Percentiles rank a stretch among this genome's conserved stretches.
phyloP scores from a whole-genome alignment of 768 basidiomycete species.

The Russula earlei region DNA sequence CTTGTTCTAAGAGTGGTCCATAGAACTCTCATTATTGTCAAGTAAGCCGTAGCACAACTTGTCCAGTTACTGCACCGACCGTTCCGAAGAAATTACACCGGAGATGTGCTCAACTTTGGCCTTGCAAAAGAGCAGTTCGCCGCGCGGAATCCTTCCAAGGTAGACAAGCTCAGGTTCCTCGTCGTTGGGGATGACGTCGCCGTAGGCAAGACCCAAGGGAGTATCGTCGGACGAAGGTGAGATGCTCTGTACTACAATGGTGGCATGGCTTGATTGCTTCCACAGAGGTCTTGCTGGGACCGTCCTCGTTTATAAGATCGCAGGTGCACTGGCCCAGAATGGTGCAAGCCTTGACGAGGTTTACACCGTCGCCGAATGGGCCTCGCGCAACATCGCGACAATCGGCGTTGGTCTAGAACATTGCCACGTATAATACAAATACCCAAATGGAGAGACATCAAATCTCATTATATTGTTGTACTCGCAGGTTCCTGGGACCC shows the following conservation, averaged over 20 bases:
- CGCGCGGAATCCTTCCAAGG: slow-evolving; percentile 55
- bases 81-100: slow-evolving; percentile 72
- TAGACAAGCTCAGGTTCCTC: slow-evolving; percentile 61
- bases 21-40: slow-evolving; percentile 77
- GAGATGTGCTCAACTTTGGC: slow-evolving; percentile 87
- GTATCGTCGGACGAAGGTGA: slow-evolving; percentile 75
- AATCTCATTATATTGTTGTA: background rate
- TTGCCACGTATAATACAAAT: slow-evolving; percentile 50
- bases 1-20: background rate
- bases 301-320: slow-evolving; percentile 82
- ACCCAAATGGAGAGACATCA: background rate
- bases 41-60: slow-evolving; percentile 34
- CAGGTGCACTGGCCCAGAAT: slow-evolving; percentile 66
- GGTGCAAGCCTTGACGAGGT: slow-evolving; percentile 66
- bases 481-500: slow-evolving; percentile 68
- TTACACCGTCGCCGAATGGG: slow-evolving; percentile 52
- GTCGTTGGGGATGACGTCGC: slow-evolving; percentile 88
- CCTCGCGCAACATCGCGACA: slow-evolving; percentile 60
- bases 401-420: slow-evolving; percentile 85
- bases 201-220: slow-evolving; percentile 71
- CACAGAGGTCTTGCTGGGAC: slow-evolving; percentile 75
- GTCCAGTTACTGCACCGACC: background rate
- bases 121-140: slow-evolving; percentile 81
- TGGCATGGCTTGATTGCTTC: background rate
- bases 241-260: background rate